phyloP scores from a whole-genome alignment of 768 basidiomycete species.

The Suillus americanus region DNA sequence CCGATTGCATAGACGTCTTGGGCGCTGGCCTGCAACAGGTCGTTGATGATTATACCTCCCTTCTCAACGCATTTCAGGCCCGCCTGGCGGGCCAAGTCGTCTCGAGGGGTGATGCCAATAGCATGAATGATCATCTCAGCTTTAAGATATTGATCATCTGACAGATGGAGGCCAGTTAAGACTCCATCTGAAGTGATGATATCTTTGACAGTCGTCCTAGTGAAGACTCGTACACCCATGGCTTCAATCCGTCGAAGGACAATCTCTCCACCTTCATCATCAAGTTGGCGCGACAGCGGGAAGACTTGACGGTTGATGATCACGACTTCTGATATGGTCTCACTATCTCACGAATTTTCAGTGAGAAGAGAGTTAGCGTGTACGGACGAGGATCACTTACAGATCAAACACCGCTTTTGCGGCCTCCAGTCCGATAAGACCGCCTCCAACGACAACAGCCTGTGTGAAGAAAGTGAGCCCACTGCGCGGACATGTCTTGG shows the following conservation, averaged over 20 bases:
- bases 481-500: neutral
- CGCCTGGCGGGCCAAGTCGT: conserved; percentile 56
- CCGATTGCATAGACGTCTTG: conserved; percentile 71
- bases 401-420: conserved; percentile 72
- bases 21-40: conserved; percentile 55
- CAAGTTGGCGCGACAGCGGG: conserved; percentile 60
- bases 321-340: conserved; percentile 44
- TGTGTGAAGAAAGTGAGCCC: neutral
- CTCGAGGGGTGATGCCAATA: conserved; percentile 69
- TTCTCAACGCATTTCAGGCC: conserved; percentile 49
- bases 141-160: conserved; percentile 43
- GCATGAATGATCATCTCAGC: conserved; percentile 64
- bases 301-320: conserved; percentile 53
- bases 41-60: conserved; percentile 61
- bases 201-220: conserved; percentile 37
- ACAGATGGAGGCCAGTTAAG: conserved; percentile 51
- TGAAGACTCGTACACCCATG: conserved; percentile 58
- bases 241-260: conserved; percentile 57
- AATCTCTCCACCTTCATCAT: conserved; percentile 57
- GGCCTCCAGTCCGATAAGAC: conserved; percentile 70
- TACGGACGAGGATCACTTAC: conserved; percentile 16
- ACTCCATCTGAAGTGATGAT: conserved; percentile 36
- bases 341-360: conserved; percentile 4
- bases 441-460: conserved; percentile 66
- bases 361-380: neutral